These are phyloP conservation scores for Pyrenophora teres DNA, from an alignment of 2,329 filamentous ascomycete genomes.

Conservation along the genomic window DNA sequence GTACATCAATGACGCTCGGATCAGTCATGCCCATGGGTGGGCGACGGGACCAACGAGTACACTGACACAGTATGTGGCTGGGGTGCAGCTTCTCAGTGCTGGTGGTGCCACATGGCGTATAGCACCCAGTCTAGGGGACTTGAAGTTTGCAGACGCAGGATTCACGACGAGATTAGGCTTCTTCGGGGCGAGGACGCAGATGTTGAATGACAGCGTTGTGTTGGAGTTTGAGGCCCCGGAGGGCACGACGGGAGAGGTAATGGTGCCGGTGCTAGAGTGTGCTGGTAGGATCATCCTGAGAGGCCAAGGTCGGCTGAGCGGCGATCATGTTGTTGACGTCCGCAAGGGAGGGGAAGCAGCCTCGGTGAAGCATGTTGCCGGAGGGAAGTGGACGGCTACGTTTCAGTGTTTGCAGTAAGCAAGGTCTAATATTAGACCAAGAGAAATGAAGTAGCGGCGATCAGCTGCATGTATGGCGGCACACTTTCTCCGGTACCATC, in stretches of 20 bases:
- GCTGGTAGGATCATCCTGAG: slow-evolving; percentile 27
- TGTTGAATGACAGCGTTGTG: slow-evolving; percentile 19
- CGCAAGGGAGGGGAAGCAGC: slow-evolving; percentile 16
- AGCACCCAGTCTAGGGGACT: slow-evolving; percentile 44
- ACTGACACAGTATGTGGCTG: slow-evolving; percentile 51
- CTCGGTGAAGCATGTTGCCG: slow-evolving; percentile 19
- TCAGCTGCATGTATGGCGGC: no score
- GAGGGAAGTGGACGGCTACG: slow-evolving; percentile 31
- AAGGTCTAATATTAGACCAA: not conserved
- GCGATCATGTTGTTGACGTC: slow-evolving; percentile 24
- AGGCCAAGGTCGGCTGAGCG: slow-evolving; percentile 19
- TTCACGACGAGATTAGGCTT: slow-evolving; percentile 46
- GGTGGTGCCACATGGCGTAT: slow-evolving; percentile 47
- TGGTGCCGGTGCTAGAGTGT: slow-evolving; percentile 27
- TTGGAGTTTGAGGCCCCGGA: slow-evolving; percentile 38
- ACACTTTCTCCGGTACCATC: no score
- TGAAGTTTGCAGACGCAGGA: slow-evolving; percentile 46
- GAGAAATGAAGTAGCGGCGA: not conserved
- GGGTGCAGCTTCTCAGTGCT: slow-evolving; percentile 47
- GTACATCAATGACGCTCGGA: slow-evolving; percentile 55
- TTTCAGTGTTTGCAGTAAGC: slow-evolving; percentile 16
- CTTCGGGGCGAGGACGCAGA: slow-evolving; percentile 41
- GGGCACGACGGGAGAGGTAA: slow-evolving; percentile 38
- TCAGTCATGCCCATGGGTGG: slow-evolving; percentile 59
- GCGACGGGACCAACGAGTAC: slow-evolving; percentile 55